Base-by-base conservation (phyloP, 2,329 filamentous ascomycete species). In the Xylaria sp. region DNA sequence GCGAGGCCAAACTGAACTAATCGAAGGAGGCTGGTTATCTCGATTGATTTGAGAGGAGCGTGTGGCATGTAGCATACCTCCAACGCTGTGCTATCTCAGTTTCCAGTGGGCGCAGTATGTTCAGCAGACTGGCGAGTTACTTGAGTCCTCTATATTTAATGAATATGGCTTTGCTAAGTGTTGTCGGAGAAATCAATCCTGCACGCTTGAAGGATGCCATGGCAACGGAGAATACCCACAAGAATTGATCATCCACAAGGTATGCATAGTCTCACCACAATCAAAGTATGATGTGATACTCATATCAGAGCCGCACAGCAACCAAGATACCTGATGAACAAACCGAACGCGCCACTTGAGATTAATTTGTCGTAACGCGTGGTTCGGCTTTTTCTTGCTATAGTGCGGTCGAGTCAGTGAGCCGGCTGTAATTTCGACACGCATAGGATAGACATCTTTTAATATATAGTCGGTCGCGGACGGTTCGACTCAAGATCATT, bases 381-480 rank as follows among this genome's bases (percentile, higher is more conserved):
- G 25, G 25, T 8, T 15, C 50, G 50, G 31, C 25, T 31, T 54
- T 54, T 31, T 25, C 12, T 25, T 50, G 46, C 28, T n/a, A 54
- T 4, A 54, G 28, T 2, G 7, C 12, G 12, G 31, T 54, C 1
- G 25, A 54, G 50, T 54, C 23, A 52, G 20, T 20, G 13, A 34
- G 10, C 2, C 25, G 50, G 50, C 50, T 5, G 25, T 48, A 48
- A 57, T 57, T 41, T 50, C 25, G 57, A n/a, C 25, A 61, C n/a
- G 37, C 5, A 31, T 3, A 28, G 18, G 13, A 25, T 28, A 25
- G 10, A 25, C 12, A 9, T 18, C 13, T 12, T 54, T 54, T 31
- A 54, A 54, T 54, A 54, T 31, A 13, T 25, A 56, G 13, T 28
- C n/a, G 39, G 37, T 39, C 20, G 25, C 31, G 6, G 13, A 52